Conservation (phyloP, 2,329 filamentous ascomycete genomes). For the Pyrenochaeta sp. region DNA sequence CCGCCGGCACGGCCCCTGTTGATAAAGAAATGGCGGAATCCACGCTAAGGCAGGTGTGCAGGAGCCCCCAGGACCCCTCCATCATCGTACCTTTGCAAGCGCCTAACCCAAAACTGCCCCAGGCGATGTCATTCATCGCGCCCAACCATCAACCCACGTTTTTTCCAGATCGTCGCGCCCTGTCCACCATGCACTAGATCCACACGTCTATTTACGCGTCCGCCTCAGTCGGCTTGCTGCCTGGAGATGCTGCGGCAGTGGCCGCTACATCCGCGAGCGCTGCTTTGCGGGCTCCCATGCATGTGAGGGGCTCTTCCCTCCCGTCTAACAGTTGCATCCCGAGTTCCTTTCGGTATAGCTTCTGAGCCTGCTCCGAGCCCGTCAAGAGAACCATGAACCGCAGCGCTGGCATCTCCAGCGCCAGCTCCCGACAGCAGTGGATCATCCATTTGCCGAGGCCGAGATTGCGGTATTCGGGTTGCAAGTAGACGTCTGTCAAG, state of each 20-base stretch:
- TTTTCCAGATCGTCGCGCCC: constrained; percentile 25
- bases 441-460: constrained; percentile 73
- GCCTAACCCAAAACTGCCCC: constrained; percentile 25
- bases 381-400: constrained; percentile 50
- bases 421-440: constrained; percentile 64
- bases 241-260: constrained; percentile 9
- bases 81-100: no score
- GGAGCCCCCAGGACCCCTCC: constrained; percentile 8
- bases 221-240: constrained; percentile 9
- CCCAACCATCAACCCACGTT: constrained; percentile 33
- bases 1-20: constrained; percentile 17
- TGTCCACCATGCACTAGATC: constrained; percentile 30
- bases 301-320: constrained; percentile 25
- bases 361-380: constrained; percentile 29
- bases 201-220: constrained; percentile 14
- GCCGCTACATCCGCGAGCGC: constrained; percentile 18
- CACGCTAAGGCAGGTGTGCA: constrained; percentile 16
- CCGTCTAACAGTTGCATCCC: constrained; percentile 35
- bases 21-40: constrained; percentile 25
- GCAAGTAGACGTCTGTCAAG: constrained; percentile 72
- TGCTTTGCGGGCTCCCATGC: constrained; percentile 34
- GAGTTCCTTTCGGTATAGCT: constrained; percentile 35
- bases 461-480: constrained; percentile 64
- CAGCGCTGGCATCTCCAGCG: constrained; percentile 66
- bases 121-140: constrained; percentile 27